Evolutionary conservation across 257 asterid genomes (phyloP).

Genomic region (Perilla frutescens): DNA sequence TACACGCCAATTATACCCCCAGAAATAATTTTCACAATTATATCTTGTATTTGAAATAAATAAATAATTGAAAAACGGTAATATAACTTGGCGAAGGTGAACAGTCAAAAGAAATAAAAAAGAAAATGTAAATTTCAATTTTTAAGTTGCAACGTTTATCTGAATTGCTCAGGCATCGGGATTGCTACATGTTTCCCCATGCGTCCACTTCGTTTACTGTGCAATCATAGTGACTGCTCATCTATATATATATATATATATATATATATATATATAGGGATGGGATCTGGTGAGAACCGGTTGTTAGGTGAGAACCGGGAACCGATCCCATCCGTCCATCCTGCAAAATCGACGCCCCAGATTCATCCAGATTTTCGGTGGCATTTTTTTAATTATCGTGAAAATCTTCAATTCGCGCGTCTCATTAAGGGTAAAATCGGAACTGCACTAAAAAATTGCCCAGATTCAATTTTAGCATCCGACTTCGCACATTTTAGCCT

Average conservation of each 20-base stretch:
- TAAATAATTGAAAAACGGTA: background rate
- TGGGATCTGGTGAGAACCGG: too few relatives aligned
- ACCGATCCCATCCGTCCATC: too few relatives aligned
- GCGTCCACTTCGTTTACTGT: constrained; percentile 12
- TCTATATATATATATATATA: background rate
- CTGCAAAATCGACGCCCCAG: too few relatives aligned
- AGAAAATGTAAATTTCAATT: background rate
- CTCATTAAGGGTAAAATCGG: too few relatives aligned
- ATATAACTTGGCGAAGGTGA: background rate
- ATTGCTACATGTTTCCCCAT: constrained; percentile 34
- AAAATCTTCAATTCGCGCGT: too few relatives aligned
- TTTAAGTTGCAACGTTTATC: background rate
- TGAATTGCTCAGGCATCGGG: constrained; percentile 37
- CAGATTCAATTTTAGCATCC: too few relatives aligned
- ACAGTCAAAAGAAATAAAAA: background rate
- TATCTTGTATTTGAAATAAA: background rate
- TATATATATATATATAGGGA: too few relatives aligned
- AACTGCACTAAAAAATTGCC: too few relatives aligned
- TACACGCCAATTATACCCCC: constrained; percentile 13
- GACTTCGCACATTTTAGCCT: too few relatives aligned
- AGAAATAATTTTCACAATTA: background rate
- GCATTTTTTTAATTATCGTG: too few relatives aligned
- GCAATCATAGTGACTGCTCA: constrained; percentile 7
- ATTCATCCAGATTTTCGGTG: too few relatives aligned
- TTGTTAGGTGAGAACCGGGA: too few relatives aligned